Base-by-base conservation (phyloP, 495 filamentous ascomycete genomes). In the Penicillium maclennaniae region DNA sequence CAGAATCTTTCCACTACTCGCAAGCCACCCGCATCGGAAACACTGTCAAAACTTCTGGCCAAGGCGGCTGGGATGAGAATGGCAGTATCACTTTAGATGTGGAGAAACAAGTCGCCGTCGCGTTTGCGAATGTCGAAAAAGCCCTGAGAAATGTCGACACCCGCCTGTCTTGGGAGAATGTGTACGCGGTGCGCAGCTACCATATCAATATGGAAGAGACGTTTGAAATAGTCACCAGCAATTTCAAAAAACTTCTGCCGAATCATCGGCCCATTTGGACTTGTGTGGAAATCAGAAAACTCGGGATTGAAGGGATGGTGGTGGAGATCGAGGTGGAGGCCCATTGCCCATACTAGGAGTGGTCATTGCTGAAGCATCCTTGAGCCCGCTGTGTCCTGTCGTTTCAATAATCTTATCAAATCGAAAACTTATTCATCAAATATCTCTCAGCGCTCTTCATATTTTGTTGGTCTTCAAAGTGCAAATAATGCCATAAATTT, bases 261-360 rank as follows among this genome's bases (percentile, higher is more conserved):
- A 21, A 37, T 6, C 54, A 57, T 21, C 49, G 54, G 8, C 54
- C 54, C 20, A 48, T 57, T 40, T 57, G 54, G 54, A 57, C 54
- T 8, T 57, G 49, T 38, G 54, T 57, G 20, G 54, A 53, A 34
- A 57, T 57, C 28, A 44, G 37, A 28, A 57, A 57, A 25, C 44
- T 57, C n/a, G 54, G 49, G 4, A 57, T 57, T 43, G 44, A 53
- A 7, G 54, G 54, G 20, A 57, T 57, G 54, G 49, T 52, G 5
- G 47, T 57, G 53, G n/a, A n/a, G 15, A 57, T 57, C 26, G 54
- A 57, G 44, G 54, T 57, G 9, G 54, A 57, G 34, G 54, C 54
- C 4, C 37, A 53, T 20, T 57, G 20, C 38, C 49, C 54, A 6
- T 57, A 28, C 23, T 57, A 39, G n/a, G 17, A 23, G 12, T 41